A percentile compares a stretch with the other conserved stretches of the same genome.
Conservation (phyloP, 2,329 filamentous ascomycete species). For the Botrytis elliptica region DNA sequence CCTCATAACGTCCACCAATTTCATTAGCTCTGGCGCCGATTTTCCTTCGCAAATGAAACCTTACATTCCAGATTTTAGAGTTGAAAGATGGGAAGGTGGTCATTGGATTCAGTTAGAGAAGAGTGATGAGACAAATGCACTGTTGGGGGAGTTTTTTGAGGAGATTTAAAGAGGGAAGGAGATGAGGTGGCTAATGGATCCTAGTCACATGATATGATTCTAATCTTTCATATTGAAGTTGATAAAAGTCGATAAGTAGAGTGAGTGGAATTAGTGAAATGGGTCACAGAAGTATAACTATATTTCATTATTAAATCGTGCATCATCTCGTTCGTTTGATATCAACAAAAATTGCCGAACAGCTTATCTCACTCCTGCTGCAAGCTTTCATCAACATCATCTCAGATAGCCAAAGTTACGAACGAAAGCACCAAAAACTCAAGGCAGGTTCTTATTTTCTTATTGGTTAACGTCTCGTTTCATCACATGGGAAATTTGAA, state of each 20-base stretch:
- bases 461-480: not conserved
- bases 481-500: not conserved
- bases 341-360: not conserved
- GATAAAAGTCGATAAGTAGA: not conserved
- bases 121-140: constrained; percentile 25
- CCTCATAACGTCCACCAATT: constrained; percentile 25
- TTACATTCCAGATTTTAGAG: constrained; percentile 21
- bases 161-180: not conserved
- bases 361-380: not conserved
- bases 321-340: not conserved
- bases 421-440: not conserved
- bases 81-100: constrained; percentile 27
- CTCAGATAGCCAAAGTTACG: not conserved
- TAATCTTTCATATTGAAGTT: too few relatives aligned
- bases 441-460: not conserved
- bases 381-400: not conserved
- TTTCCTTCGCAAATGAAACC: constrained; percentile 20
- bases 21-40: constrained; percentile 23
- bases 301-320: not conserved
- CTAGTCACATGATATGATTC: not conserved
- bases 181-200: not conserved
- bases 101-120: constrained; percentile 34
- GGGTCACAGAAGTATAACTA: not conserved
- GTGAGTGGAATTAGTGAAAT: not conserved
- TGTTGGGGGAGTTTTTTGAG: constrained; percentile 21